phyloP scores from a whole-genome alignment of 805 yeast genomes.

The Saturnispora besseyi region DNA sequence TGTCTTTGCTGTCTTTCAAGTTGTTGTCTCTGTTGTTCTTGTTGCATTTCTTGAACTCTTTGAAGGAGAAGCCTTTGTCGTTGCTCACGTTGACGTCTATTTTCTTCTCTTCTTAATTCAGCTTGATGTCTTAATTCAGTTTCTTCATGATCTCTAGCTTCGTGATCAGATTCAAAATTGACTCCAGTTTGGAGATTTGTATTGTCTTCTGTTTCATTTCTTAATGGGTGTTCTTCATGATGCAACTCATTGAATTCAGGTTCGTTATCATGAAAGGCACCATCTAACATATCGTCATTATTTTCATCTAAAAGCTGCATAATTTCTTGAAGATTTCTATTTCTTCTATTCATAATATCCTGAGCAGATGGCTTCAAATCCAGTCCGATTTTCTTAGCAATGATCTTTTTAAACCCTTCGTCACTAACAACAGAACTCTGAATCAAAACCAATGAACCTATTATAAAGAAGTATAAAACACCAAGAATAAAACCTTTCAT shows the following conservation, averaged over 20 bases:
- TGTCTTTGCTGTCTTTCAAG: neutral
- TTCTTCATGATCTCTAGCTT: neutral
- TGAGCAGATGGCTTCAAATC: conserved; percentile 31
- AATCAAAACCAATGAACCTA: conserved; percentile 18
- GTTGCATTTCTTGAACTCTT: conserved; percentile 3
- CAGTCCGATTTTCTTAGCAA: conserved; percentile 51
- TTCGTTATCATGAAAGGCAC: neutral
- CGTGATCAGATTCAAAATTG: neutral
- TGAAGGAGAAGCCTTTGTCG: conserved; percentile 1
- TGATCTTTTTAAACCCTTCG: conserved; percentile 53
- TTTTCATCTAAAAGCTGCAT: neutral
- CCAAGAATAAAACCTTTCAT: conserved; percentile 14
- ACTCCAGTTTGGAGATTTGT: neutral
- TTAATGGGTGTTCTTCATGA: neutral
- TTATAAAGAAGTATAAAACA: conserved; percentile 17
- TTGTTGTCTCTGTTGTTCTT: neutral
- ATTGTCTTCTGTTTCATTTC: neutral
- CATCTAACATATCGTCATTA: neutral
- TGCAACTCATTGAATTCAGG: neutral
- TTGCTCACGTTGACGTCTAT: conserved; percentile 6
- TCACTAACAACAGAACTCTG: conserved; percentile 69
- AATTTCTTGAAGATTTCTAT: conserved; percentile 12
- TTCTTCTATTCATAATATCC: conserved; percentile 12
- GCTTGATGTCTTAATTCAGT: conserved; percentile 7
- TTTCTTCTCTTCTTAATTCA: conserved; percentile 17